A percentile compares a stretch with the other conserved stretches of the same genome.
These are phyloP conservation scores for Paracamarosporium sp. DNA, from an alignment of 2,329 filamentous ascomycete species.

Conservation along the genomic window DNA sequence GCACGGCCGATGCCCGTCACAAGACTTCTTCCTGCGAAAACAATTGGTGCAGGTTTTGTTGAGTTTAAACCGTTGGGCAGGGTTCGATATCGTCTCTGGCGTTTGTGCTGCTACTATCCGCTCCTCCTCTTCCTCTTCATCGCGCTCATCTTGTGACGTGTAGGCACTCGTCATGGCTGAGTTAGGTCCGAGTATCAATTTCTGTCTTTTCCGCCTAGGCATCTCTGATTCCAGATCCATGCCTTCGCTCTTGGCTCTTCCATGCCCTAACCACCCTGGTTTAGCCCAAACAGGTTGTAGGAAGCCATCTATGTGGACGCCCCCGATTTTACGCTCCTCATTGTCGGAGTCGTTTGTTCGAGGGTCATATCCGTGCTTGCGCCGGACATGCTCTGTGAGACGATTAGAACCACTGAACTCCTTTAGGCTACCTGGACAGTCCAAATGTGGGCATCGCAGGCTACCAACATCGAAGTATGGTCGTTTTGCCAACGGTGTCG, in stretches of 20 bases:
- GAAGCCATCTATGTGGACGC: constrained; percentile 73
- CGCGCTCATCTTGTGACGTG: not conserved
- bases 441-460: constrained; percentile 39
- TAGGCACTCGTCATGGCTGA: not conserved
- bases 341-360: constrained; percentile 53
- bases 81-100: not conserved
- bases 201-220: constrained; percentile 22
- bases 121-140: not conserved
- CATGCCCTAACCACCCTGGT: constrained; percentile 33
- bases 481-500: constrained; percentile 18
- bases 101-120: not conserved
- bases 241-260: constrained; percentile 26
- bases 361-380: constrained; percentile 53
- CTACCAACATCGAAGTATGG: constrained; percentile 36
- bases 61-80: not conserved
- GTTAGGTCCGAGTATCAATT: constrained; percentile 2
- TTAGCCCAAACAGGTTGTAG: constrained; percentile 59
- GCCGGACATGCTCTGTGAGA: constrained; percentile 53
- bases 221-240: not conserved
- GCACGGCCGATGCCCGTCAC: constrained; percentile 3
- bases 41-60: not conserved
- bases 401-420: constrained; percentile 35
- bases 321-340: constrained; percentile 59
- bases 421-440: constrained; percentile 35
- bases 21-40: not conserved